Evolutionary conservation across 345 rosid species (phyloP), one percentile per base, ranked within the genome.

Genomic region (Salix dunnii): DNA sequence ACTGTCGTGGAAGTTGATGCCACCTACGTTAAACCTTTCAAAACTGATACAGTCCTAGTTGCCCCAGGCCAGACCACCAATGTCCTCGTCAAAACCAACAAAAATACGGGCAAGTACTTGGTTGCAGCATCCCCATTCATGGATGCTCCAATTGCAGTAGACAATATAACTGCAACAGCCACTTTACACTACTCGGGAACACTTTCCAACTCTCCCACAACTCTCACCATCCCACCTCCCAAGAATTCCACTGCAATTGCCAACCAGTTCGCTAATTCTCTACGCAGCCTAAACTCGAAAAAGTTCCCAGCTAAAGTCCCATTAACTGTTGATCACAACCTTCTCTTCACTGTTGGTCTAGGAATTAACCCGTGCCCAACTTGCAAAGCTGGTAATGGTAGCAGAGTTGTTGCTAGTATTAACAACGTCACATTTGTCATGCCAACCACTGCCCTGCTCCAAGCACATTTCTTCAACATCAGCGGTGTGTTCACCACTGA

Each of bases 61-160:
- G 83, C 89, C 42, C 92, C 94, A 0, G 94, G 94, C 25, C 94
- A 91, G 67, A 91, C 94, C 65, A 90, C 91, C 5, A 90, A 92
- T 65, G 93, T 87, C 11, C 86, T 92, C 33, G 67, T 92, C 75
- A 82, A 85, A 0, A 86, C 97, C 1, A 76, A 82, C 64, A 85
- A 84, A 51, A 81, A 84, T 3, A 73, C 92, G 1, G 87, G 88
- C 80, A 86, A 91, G 1, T 92, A 92, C 83, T 83, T 88, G 70
- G 87, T 92, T 66, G 85, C 89, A 3, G 92, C 91, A 43, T 70
- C 92, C 42, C 88, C 91, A 0, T 91, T 88, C 79, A 86, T 82
- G 89, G 91, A 89, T 30, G 83, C 91, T 2, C 83, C 88, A 1
- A 80, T 87, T 23, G 74, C 88, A 2, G 82, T 89, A 2, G 92